Percentiles rank a stretch among this genome's conserved stretches.
These are phyloP conservation scores for Fusarium sulawesiense DNA, from an alignment of 2,329 filamentous ascomycete species.

Conservation along the genomic window DNA sequence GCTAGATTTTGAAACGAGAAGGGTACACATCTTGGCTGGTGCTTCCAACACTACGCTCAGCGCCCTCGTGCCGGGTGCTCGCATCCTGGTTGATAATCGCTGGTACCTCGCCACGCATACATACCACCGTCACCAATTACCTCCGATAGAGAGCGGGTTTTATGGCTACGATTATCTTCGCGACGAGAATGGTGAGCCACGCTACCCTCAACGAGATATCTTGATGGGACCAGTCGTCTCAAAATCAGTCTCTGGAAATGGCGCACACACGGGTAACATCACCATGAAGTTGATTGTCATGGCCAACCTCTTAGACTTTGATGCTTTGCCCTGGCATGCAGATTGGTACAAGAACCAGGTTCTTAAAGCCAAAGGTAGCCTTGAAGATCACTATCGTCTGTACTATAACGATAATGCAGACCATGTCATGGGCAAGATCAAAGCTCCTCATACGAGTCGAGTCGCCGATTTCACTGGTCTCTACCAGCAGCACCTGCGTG, in stretches of 20 bases:
- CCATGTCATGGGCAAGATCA: conserved; percentile 20
- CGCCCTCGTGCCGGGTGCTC: neutral
- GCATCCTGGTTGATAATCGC: conserved; percentile 15
- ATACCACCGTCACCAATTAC: conserved; percentile 34
- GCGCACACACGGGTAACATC: conserved; percentile 23
- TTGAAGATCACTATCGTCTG: conserved; percentile 34
- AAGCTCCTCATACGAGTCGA: neutral
- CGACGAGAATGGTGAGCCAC: neutral
- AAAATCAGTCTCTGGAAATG: neutral
- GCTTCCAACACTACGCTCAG: neutral
- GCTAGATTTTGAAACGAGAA: neutral
- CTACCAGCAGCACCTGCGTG: conserved; percentile 34
- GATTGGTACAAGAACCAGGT: conserved; percentile 41
- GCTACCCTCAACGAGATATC: neutral
- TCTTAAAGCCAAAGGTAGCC: conserved; percentile 7
- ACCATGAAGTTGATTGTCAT: conserved; percentile 39
- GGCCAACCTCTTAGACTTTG: conserved; percentile 36
- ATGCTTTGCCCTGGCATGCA: conserved; percentile 42
- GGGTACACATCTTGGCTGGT: neutral
- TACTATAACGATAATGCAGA: conserved; percentile 38
- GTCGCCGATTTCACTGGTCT: conserved; percentile 30
- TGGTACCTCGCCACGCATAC: conserved; percentile 18
- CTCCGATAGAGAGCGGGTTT: neutral
- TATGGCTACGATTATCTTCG: conserved; percentile 6
- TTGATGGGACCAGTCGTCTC: neutral